phyloP scores from a whole-genome alignment of 2,329 filamentous ascomycete species.

The Rutstroemia sydowiana region DNA sequence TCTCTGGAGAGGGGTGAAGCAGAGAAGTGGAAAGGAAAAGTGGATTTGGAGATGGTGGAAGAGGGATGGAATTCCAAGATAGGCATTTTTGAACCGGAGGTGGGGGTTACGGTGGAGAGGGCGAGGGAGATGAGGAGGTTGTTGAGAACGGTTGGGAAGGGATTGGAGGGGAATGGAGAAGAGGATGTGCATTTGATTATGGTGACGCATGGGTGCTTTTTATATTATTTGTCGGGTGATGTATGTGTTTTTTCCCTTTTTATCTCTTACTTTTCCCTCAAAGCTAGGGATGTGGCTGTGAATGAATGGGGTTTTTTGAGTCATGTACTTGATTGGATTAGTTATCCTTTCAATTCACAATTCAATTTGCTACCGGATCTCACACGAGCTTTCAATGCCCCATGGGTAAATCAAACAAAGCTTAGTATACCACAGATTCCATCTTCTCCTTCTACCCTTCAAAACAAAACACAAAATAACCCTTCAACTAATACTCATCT shows the following conservation, averaged over 20 bases:
- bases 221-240: conserved; percentile 81
- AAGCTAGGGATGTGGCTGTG: neutral
- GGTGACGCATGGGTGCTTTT: conserved; percentile 74
- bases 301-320: neutral
- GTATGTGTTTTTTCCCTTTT: conserved; percentile 35
- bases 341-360: too few species aligned
- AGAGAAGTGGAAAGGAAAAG: neutral
- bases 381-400: too few species aligned
- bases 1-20: too few species aligned
- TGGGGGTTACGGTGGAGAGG: conserved; percentile 32
- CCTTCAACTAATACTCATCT: neutral
- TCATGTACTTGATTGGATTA: neutral
- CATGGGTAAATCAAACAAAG: too few species aligned
- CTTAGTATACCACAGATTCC: too few species aligned
- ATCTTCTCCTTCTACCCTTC: neutral
- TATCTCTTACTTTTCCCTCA: neutral
- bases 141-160: conserved; percentile 39
- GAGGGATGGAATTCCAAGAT: conserved; percentile 7
- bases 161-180: conserved; percentile 20
- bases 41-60: neutral
- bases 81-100: conserved; percentile 27
- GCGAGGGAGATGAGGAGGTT: conserved; percentile 54
- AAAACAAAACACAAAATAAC: neutral
- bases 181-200: conserved; percentile 60
- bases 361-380: neutral